Base-by-base conservation (phyloP, 2,329 filamentous ascomycete genomes). In the Neofusicoccum cordaticola region DNA sequence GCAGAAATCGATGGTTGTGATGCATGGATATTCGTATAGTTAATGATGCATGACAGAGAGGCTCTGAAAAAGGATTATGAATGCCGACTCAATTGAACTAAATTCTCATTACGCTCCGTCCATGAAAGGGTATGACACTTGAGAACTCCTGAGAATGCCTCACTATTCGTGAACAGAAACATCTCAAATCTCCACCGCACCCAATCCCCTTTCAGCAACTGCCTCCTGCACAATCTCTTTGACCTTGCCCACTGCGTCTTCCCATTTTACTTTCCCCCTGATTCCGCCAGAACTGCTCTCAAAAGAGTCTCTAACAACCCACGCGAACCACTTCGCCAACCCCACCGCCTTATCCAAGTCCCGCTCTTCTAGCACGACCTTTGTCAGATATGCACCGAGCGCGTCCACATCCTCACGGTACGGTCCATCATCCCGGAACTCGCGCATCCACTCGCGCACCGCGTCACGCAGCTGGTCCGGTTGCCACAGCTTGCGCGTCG, bases 321-420 rank as follows among this genome's bases (percentile, higher is more conserved):
- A 83, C 3, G 58, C 72, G 41, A 82, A 66, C 91, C 92, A 96
- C 68, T 83, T 86, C 12, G 90, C 84, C 17, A 95, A 77, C 12
- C 85, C 85, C 1, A 86, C 83, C 0, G 86, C 91, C 77, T 96
- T 97, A 4, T 84, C 84, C 78, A 95, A 83, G 73, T 97, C 89
- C 65, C 84, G 82, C 76, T 98, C 95, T 65, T 94, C 88, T 1
- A 79, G 66, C 0, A 97, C 84, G 0, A 98, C 91, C 31, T 84
- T 84, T 4, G 75, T 81, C 35, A 98, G 76, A 75, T 96, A 98
- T 71, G 82, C 85, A 62, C 84, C 86, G 66, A 98, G 81, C 42
- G 93, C 88, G 45, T 83, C 84, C 0, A 94, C 88, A 76, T 99
- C 95, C 65, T 90, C 87, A 0, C 79, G 78, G 75, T 95, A 93